A percentile compares a stretch with the other conserved stretches of the same genome.
phyloP scores from a whole-genome alignment of 371 early-diverging fungal species.

The Homolaphlyctis polyrhiza region DNA sequence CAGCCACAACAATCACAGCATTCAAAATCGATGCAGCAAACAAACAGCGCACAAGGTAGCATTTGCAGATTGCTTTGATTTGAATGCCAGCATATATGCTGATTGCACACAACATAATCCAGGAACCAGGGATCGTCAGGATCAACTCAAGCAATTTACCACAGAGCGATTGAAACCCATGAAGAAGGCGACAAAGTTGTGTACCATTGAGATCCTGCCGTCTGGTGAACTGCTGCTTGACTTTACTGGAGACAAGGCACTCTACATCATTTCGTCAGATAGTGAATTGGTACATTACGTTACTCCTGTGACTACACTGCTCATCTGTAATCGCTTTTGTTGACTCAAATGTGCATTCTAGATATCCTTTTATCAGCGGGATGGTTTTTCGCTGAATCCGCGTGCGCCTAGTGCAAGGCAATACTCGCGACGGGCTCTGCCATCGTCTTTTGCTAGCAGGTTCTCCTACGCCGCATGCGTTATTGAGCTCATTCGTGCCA shows the following conservation, averaged over 20 bases:
- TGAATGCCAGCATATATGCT: too few species aligned
- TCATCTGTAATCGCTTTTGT: too few species aligned
- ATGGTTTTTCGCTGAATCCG: too few species aligned
- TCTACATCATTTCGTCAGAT: slow-evolving; percentile 34
- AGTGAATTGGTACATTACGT: slow-evolving; percentile 13
- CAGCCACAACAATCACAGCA: not conserved
- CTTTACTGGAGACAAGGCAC: slow-evolving; percentile 28
- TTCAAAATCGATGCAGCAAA: not conserved
- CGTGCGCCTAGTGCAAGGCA: too few species aligned
- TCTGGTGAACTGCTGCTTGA: slow-evolving; percentile 36
- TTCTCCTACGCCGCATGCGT: not conserved
- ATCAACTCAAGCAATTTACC: slow-evolving; percentile 15
- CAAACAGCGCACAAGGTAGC: slow-evolving; percentile 2
- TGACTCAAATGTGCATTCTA: too few species aligned
- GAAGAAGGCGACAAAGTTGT: slow-evolving; percentile 46
- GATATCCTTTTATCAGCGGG: too few species aligned
- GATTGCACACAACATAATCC: too few species aligned
- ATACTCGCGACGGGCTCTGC: too few species aligned
- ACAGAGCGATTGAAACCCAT: slow-evolving; percentile 45
- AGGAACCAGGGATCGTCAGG: too few species aligned
- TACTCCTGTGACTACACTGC: too few species aligned
- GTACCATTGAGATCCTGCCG: slow-evolving; percentile 30
- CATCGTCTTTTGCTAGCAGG: too few species aligned
- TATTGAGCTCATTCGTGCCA: slow-evolving; percentile 41
- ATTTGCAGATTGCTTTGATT: too few species aligned